Base-by-base conservation (phyloP, 345 rosid genomes). In the Populus ilicifolia region DNA sequence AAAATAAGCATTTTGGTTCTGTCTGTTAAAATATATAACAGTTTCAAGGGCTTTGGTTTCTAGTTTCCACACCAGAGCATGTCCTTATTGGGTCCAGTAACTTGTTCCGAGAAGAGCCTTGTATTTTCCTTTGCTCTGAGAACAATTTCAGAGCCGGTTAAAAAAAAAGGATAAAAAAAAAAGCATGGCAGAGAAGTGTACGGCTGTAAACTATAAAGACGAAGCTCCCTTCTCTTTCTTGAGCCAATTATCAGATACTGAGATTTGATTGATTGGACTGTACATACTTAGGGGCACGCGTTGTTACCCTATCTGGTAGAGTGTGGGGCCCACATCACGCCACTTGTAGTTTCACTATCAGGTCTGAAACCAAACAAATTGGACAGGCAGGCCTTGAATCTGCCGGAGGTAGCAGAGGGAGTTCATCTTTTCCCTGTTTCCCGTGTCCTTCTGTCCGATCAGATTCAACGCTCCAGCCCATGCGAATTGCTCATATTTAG, bases 231-330 rank as follows among this genome's bases (percentile, higher is more conserved):
- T 7, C 43, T 39, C 43, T 39, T 7, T 39, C 10, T 39, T 7
- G 43, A 39, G 43, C 43, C 43, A 14, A 12, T 0, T 1, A 14
- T 14, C 50, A 91, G 74, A 63, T 92, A 82, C 16, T 46, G 41
- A 0, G 93, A 89, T 75, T 80, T 79, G 76, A 92, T 89, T 1
- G 85, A 71, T 5, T 96, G 96, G 68, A 90, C 97, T 39, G 61
- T 27, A 17, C 21, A 70, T 39, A 48, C n/a, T n/a, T 20, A 8
- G 66, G 38, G 33, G 63, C 75, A 73, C 27, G 82, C 78, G 82
- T 61, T 69, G 82, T 36, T 68, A 61, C 50, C 74, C 54, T 61
- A 35, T 20, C 71, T 38, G 71, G 78, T 20, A 71, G 36, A 18
- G 7, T 0, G 17, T 65, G 61, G 79, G 67, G 39, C 35, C 72